Percentiles rank a stretch among this genome's conserved stretches.
phyloP scores from a whole-genome alignment of 2,329 filamentous ascomycete genomes.

The Plectosphaerella sp. region DNA sequence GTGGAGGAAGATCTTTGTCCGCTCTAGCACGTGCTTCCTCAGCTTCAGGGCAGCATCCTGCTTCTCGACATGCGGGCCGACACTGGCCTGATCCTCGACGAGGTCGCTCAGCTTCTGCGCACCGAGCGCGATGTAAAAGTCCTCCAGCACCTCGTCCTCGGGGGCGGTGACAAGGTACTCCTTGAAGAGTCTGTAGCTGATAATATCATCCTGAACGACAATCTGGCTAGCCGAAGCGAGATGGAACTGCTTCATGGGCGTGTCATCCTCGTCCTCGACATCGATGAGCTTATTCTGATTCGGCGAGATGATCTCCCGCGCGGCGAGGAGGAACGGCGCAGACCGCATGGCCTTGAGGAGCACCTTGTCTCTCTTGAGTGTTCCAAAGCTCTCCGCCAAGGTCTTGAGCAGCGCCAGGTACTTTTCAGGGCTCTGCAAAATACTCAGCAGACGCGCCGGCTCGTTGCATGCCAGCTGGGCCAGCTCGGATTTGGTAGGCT shows the following conservation, averaged over 20 bases:
- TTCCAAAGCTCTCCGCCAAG: conserved; percentile 67
- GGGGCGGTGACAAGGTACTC: conserved; percentile 79
- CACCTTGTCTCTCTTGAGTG: conserved; percentile 72
- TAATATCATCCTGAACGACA: conserved; percentile 82
- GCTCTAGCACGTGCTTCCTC: conserved; percentile 78
- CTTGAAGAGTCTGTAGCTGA: conserved; percentile 85
- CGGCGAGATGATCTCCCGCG: conserved; percentile 60
- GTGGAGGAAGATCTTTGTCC: conserved; percentile 84
- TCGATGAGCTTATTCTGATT: conserved; percentile 43
- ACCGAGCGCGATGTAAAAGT: conserved; percentile 79
- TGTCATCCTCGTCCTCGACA: conserved; percentile 58
- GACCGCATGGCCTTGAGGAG: conserved; percentile 72
- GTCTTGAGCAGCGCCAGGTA: conserved; percentile 80
- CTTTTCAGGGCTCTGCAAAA: conserved; percentile 76
- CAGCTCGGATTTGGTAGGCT: conserved; percentile 83
- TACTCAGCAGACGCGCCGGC: conserved; percentile 74
- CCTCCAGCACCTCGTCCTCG: conserved; percentile 81
- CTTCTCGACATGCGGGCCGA: conserved; percentile 62
- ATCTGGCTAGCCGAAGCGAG: conserved; percentile 69
- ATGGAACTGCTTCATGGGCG: conserved; percentile 71
- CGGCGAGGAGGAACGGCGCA: conserved; percentile 77
- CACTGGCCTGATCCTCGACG: conserved; percentile 71
- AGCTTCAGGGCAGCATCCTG: conserved; percentile 66
- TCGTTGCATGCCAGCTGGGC: conserved; percentile 79
- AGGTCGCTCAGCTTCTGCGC: conserved; percentile 70